Percentiles rank a stretch among this genome's conserved stretches.
Evolutionary conservation across 768 basidiomycete species (phyloP).

Genomic region (Naematelia encephala): DNA sequence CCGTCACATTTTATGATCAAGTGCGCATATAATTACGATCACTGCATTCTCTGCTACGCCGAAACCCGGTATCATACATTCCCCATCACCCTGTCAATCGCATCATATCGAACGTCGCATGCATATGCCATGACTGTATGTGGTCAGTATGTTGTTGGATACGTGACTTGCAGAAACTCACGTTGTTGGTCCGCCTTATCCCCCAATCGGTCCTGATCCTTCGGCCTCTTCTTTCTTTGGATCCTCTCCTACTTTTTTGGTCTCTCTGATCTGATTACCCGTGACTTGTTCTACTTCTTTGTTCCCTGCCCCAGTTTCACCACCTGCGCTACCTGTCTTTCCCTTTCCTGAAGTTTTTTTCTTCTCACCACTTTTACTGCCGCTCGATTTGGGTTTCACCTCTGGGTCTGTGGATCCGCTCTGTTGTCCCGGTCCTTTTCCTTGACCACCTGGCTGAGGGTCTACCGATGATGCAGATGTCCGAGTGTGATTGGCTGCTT

Average conservation of each 20-base stretch:
- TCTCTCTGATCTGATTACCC: slow-evolving; percentile 29
- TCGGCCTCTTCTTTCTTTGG: slow-evolving; percentile 40
- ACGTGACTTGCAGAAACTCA: background rate
- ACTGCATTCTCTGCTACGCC: background rate
- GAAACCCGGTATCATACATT: background rate
- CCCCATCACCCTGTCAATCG: background rate
- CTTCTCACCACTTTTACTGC: no score
- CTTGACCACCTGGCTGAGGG: slow-evolving; percentile 29
- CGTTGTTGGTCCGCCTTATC: slow-evolving; percentile 15
- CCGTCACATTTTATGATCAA: slow-evolving; percentile 7
- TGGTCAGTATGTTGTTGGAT: background rate
- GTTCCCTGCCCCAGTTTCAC: slow-evolving; percentile 17
- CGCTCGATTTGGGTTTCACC: slow-evolving; percentile 1
- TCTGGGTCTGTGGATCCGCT: slow-evolving; percentile 32
- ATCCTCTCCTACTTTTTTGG: slow-evolving; percentile 43
- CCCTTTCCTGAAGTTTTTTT: slow-evolving; percentile 1
- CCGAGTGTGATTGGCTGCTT: slow-evolving; percentile 33
- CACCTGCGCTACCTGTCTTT: slow-evolving; percentile 19
- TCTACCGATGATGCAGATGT: slow-evolving; percentile 23
- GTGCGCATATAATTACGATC: background rate
- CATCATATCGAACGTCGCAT: slow-evolving; percentile 6
- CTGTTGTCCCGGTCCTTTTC: slow-evolving; percentile 18
- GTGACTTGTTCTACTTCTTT: slow-evolving; percentile 8
- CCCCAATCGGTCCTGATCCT: slow-evolving; percentile 39
- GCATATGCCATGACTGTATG: slow-evolving; percentile 4